phyloP scores from a whole-genome alignment of 2,329 filamentous ascomycete genomes.

The Penicillium rolfsii region DNA sequence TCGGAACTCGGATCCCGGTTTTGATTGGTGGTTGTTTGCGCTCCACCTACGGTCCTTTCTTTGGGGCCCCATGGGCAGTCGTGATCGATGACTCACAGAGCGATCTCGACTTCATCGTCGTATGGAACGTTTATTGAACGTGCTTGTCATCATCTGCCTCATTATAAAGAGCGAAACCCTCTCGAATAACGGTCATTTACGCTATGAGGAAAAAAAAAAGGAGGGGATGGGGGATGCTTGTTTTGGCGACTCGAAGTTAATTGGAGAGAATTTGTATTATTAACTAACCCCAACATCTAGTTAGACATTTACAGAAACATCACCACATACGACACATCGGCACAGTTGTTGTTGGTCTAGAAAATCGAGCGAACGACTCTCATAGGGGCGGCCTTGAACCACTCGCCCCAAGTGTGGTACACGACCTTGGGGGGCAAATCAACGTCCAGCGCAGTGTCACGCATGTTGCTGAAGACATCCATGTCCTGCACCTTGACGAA shows the following conservation, averaged over 20 bases:
- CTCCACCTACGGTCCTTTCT: not conserved
- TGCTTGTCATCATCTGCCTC: not conserved
- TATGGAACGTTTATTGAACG: not conserved
- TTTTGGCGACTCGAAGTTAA: not conserved
- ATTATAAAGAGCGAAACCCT: not conserved
- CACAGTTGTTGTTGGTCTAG: slow-evolving; percentile 13
- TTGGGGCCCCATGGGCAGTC: not conserved
- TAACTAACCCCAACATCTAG: not conserved
- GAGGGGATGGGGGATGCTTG: not conserved
- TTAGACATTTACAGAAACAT: not conserved
- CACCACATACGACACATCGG: slow-evolving; percentile 10
- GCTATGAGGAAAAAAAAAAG: not conserved
- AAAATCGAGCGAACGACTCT: slow-evolving; percentile 24
- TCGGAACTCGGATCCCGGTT: slow-evolving; percentile 22
- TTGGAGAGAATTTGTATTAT: not conserved
- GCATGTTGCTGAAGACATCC: slow-evolving; percentile 26
- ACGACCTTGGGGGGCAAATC: slow-evolving; percentile 27
- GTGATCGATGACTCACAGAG: slow-evolving; percentile 1
- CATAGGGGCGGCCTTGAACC: slow-evolving; percentile 27
- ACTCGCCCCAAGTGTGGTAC: slow-evolving; percentile 29
- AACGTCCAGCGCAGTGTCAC: slow-evolving; percentile 27
- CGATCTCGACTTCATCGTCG: not conserved
- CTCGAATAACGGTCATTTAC: not conserved
- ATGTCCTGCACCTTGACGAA: slow-evolving; percentile 25
- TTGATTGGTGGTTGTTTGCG: slow-evolving; percentile 15